phyloP scores from a whole-genome alignment of 768 basidiomycete genomes.

The Inosperma sp. region DNA sequence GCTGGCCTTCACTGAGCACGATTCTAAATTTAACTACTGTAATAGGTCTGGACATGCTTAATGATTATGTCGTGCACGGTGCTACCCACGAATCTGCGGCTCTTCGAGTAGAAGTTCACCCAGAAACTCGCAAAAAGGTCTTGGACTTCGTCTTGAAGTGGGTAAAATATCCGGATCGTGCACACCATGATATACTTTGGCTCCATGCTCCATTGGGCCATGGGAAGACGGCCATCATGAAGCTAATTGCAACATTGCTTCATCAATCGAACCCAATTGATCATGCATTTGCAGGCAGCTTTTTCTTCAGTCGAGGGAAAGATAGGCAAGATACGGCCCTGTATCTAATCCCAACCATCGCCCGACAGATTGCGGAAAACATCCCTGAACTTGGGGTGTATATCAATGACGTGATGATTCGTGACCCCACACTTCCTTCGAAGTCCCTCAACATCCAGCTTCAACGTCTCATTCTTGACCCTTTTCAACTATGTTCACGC shows the following conservation, averaged over 20 bases:
- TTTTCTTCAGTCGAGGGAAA: slow-evolving; percentile 9
- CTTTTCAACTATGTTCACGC: no score
- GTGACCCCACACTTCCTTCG: not conserved
- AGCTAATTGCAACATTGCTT: slow-evolving; percentile 8
- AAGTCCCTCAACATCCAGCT: no score
- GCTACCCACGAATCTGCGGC: not conserved
- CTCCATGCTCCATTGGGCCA: slow-evolving; percentile 19
- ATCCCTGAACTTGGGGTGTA: not conserved
- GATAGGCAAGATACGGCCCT: not conserved
- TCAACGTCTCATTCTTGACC: not conserved
- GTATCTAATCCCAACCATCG: slow-evolving; percentile 5
- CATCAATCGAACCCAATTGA: no score
- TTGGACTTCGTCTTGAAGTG: slow-evolving; percentile 9
- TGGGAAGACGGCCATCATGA: slow-evolving; percentile 21
- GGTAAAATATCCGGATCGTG: slow-evolving; percentile 9
- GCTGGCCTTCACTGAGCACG: no score
- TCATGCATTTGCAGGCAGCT: not conserved
- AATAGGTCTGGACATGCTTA: no score
- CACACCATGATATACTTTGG: slow-evolving; percentile 14
- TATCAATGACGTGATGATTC: not conserved
- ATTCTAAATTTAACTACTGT: no score
- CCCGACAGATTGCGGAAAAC: slow-evolving; percentile 4
- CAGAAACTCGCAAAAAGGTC: slow-evolving; percentile 15
- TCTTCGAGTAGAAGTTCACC: slow-evolving; percentile 15
- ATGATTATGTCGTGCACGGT: no score